Base-by-base conservation (phyloP, 345 rosid species). In the Aquilaria malaccensis region DNA sequence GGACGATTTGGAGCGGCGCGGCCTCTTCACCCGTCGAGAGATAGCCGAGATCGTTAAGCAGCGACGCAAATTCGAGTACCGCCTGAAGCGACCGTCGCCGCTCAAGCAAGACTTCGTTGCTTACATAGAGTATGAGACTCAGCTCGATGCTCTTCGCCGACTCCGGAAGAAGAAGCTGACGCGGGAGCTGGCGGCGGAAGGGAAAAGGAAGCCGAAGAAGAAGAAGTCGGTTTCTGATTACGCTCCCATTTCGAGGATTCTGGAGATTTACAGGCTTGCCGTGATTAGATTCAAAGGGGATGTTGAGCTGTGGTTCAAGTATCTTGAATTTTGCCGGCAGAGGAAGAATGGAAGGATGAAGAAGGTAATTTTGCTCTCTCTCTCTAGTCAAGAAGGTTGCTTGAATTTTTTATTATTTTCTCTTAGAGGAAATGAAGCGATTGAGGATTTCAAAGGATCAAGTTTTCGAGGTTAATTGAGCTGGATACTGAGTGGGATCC, bases 51-150 rank as follows among this genome's bases (percentile, higher is more conserved):
- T 94, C 15, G 95, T 88, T 2, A 94, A 86, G 69, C 85, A 83
- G 76, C 52, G 97, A 0, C 91, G 96, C 47, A 91, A 91, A 79
- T 88, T 86, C 73, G 97, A 94, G 84, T 94, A 94, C 77, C 70
- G 95, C 53, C 68, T 94, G 50, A 86, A 94, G 86, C 79, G 97
- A 0, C 97, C 88, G 32, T 86, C 96, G 67, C 97, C 97, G 0
- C 76, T 91, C 47, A 94, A 94, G 72, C 80, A 86, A 58, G 97
- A 94, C 68, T 91, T 68, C 72, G 30, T 91, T 47, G 82, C 96
- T 13, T 94, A 86, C 63, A 80, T 94, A 32, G 99, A 88, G 13
- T 88, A 91, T 68, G 96, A 91, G 79, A 69, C 76, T 43, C 82
- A 76, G 72, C 82, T 94, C 11, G 95, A 94, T 56, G 52, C 82